Base-by-base conservation (phyloP, 2,329 filamentous ascomycete species). In the Stenocarpella maydis region DNA sequence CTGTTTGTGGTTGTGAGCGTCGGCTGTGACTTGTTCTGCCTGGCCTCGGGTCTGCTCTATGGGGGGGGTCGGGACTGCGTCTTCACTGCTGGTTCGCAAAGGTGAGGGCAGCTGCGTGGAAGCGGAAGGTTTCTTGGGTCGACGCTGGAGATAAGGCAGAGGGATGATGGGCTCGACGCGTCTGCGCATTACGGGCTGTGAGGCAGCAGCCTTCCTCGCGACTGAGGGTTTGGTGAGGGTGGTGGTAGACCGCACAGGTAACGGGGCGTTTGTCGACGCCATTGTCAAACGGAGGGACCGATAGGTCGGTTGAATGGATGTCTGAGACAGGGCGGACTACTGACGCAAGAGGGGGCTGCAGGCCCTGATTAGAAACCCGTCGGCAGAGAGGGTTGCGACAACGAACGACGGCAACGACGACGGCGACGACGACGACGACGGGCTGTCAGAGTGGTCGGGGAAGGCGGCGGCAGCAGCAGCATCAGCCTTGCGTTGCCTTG, bases 91-190 rank as follows among this genome's bases (percentile, higher is more conserved):
- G 49, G 67, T 65, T 52, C 70, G 70, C 24, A 71, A 55, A 26
- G 70, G 70, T 2, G 70, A 64, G 41, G 70, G 55, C 43, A 58
- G 55, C 43, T 71, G 63, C 28, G 67, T 47, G 31, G 55, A 41
- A 39, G 67, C 37, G n/a, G 67, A 47, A 41, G 64, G 37, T 52
- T 69, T 45, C 41, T 67, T 69, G 50, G 68, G 55, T 24, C 63
- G 67, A 60, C 67, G 70, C 28, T 69, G 67, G 41, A 69, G 55
- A 45, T 64, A 71, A 49, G 70, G 64, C 58, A 71, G 63, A 28
- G 70, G 70, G 24, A 71, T 67, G 55, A 49, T 64, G 4, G 70
- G 70, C 65, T 70, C 69, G 65, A 70, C 53, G 24, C 69, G 69
- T 43, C 52, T 54, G 53, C 70, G 70, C 19, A 47, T 43, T 26